These are phyloP conservation scores for Astrothelium macrocarpum DNA, from an alignment of 495 filamentous ascomycete species.

Conservation along the genomic window DNA sequence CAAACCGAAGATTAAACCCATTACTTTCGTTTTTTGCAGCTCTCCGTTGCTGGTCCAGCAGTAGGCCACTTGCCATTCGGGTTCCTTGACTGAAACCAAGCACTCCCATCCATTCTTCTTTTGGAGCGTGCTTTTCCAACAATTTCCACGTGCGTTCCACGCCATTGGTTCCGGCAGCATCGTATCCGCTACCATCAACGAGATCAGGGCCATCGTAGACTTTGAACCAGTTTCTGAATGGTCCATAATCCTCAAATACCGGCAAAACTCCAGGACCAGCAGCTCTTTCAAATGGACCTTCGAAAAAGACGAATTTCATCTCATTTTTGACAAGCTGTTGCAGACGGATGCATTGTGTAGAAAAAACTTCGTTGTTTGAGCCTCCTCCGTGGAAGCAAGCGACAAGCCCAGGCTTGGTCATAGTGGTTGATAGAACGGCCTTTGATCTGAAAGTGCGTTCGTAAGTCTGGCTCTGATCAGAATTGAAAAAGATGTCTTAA, in stretches of 20 bases:
- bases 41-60: slow-evolving; percentile 1
- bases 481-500: too few relatives aligned
- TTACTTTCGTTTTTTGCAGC: neutral
- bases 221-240: neutral
- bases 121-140: neutral
- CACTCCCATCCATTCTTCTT: neutral
- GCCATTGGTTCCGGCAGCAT: neutral
- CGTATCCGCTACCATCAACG: neutral
- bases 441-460: neutral
- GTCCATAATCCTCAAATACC: slow-evolving; percentile 5
- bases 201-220: neutral
- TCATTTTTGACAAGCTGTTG: neutral
- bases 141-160: neutral
- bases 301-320: slow-evolving; percentile 6
- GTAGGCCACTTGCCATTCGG: neutral
- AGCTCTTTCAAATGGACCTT: slow-evolving; percentile 1
- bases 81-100: neutral
- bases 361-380: neutral
- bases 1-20: slow-evolving; percentile 2
- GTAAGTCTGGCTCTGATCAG: too few relatives aligned
- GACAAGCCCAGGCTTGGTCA: neutral
- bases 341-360: neutral
- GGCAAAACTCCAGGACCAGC: slow-evolving; percentile 4
- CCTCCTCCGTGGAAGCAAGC: slow-evolving; percentile 8
- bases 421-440: too few relatives aligned